Evolutionary conservation across 2,329 filamentous ascomycete species (phyloP), one percentile per base, ranked within the genome.

Genomic region (Elsinoe australis): DNA sequence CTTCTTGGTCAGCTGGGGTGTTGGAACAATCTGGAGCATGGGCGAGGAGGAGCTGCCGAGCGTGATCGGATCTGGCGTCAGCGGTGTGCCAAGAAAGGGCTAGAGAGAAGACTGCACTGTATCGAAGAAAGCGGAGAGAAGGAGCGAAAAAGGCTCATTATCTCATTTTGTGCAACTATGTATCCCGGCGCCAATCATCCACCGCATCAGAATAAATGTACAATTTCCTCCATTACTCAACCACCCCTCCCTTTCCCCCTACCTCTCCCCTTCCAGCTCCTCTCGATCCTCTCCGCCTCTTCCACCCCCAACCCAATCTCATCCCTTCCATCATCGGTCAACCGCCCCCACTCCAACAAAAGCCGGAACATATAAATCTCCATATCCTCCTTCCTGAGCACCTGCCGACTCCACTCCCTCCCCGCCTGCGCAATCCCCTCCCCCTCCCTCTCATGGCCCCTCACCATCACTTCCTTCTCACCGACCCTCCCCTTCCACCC

Each of bases 51-150:
- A 88, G 67, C 72, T 96, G 54, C 92, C 92, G 0, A 88, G 88
- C 58, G 90, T 98, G 6, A 89, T 98, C 65, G 87, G 88, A n/a
- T 92, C 92, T 39, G 92, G 92, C 54, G 90, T 98, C 29, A 85
- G 83, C 55, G 78, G 80, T 52, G 77, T 79, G 51, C 74, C 81
- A 26, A 87, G 63, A 44, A 57, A 57, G n/a, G n/a, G n/a, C n/a
- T n/a, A n/a, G n/a, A n/a, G n/a, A n/a, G n/a, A n/a, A n/a, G n/a
- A n/a, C n/a, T n/a, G n/a, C n/a, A n/a, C n/a, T n/a, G n/a, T n/a
- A n/a, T n/a, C n/a, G n/a, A n/a, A n/a, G n/a, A n/a, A n/a, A n/a
- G n/a, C n/a, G n/a, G n/a, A n/a, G n/a, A n/a, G n/a, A n/a, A n/a
- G n/a, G 26, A 15, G 39, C 7, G 10, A 29, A 22, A 15, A 2